phyloP scores from a whole-genome alignment of 1,284 basidiomycete species.

The Fistulinella staudtii region DNA sequence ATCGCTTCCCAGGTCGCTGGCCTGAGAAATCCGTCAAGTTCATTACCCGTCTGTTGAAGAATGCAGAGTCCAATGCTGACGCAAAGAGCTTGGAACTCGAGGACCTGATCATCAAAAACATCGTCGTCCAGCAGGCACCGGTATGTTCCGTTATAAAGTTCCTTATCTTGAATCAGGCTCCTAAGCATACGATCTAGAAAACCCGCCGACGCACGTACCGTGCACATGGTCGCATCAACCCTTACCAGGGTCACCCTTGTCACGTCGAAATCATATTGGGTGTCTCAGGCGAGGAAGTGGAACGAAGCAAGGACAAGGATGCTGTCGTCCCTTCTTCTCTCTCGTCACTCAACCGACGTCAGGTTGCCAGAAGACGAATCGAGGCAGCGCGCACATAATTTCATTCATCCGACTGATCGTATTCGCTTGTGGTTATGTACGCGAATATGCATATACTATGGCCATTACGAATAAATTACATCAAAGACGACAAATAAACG shows the following conservation, averaged over 20 bases:
- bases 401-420: slow-evolving; percentile 4
- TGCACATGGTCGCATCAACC: slow-evolving; percentile 94
- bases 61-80: slow-evolving; percentile 98
- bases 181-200: slow-evolving; percentile 62
- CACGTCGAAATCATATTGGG: slow-evolving; percentile 95
- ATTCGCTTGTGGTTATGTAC: slow-evolving; percentile 26
- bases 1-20: slow-evolving; percentile 82
- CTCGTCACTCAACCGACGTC: slow-evolving; percentile 72
- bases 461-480: slow-evolving; percentile 4
- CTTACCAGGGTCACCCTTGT: slow-evolving; percentile 88
- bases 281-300: slow-evolving; percentile 76
- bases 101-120: slow-evolving; percentile 93
- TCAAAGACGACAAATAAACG: slow-evolving; percentile 1
- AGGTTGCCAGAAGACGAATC: slow-evolving; percentile 78
- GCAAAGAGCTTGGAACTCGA: slow-evolving; percentile 95
- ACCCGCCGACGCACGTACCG: slow-evolving; percentile 99
- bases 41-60: slow-evolving; percentile 94
- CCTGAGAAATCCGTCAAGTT: slow-evolving; percentile 99
- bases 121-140: slow-evolving; percentile 97
- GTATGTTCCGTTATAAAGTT: slow-evolving; percentile 43
- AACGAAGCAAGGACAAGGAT: slow-evolving; percentile 85
- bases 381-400: slow-evolving; percentile 60
- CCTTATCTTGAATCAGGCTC: not conserved
- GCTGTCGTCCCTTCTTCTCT: slow-evolving; percentile 47
- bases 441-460: slow-evolving; percentile 33